Base-by-base conservation (phyloP, 306 rosid species). In the Erythrophleum fordii region DNA sequence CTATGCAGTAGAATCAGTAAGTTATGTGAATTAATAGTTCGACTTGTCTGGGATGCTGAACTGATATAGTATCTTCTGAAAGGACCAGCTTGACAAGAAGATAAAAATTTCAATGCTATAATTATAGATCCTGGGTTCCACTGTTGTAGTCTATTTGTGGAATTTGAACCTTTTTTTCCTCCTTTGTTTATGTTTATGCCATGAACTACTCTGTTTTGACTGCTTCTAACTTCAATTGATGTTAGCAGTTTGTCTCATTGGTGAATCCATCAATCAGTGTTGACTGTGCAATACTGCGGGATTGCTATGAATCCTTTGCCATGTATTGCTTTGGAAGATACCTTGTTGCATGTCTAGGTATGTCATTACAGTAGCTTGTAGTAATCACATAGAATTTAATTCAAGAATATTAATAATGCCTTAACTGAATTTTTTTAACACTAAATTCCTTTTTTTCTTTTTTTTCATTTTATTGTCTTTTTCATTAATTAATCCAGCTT, bases 321-420 rank as follows among this genome's bases (percentile, higher is more conserved):
- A 96, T 96, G 99, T 96, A 96, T 92, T 96, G 99, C 92, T 96
- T 96, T 83, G 98, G 98, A 87, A 91, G 98, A 87, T 96, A 96
- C 87, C 94, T 96, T 62, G 88, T 96, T 82, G 99, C 99, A 34
- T 96, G 99, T 85, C 83, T 91, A 72, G 95, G 95, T 91, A 91
- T 28, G 91, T 77, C 42, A 49, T 76, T 77, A 62, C 6, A 12
- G n/a, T 66, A 29, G 45, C 77, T 78, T 52, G 59, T 18, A 48
- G 16, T 11, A n/a, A 48, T 77, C 51, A 31, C 34, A 69, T 25
- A 69, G 31, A 67, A 41, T 68, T 58, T 67, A 10, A 20, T 39
- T 67, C 8, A 11, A 37, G 14, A 20, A 67, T 39, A 11, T 11
- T 41, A 41, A 68, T 68, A n/a, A 4, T 68, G 20, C 34, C 23